Conservation (phyloP, 106 monocot genomes). For the Triglochin maritima region DNA sequence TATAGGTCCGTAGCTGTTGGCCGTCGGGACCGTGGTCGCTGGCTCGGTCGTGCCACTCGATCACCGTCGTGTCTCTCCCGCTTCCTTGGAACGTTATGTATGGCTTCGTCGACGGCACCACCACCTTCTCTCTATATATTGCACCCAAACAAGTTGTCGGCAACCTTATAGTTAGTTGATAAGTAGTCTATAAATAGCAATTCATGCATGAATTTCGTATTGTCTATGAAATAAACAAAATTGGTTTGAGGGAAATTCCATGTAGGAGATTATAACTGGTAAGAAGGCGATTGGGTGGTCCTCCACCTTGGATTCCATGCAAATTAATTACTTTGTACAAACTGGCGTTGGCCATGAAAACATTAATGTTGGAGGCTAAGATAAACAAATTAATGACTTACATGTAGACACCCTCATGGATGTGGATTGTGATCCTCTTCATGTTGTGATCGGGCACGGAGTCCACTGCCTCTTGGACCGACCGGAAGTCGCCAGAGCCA, state of each 20-base stretch:
- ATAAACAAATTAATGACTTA: constrained; percentile 9
- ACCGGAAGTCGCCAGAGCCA: constrained; percentile 67
- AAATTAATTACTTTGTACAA: too few relatives aligned
- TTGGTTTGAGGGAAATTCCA: not conserved
- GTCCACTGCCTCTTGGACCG: constrained; percentile 72
- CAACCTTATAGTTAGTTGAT: not conserved
- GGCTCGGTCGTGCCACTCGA: constrained; percentile 91
- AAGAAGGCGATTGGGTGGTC: too few relatives aligned
- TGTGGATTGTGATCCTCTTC: constrained; percentile 37
- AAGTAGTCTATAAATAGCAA: not conserved
- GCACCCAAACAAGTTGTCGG: not conserved
- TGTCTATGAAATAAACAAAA: not conserved
- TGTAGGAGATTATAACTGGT: too few relatives aligned
- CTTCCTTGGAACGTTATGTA: constrained; percentile 73
- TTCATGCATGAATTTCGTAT: not conserved
- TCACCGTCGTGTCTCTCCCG: constrained; percentile 51
- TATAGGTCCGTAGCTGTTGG: constrained; percentile 82
- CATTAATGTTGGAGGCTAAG: not conserved
- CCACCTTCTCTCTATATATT: constrained; percentile 66
- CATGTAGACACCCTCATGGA: constrained; percentile 70
- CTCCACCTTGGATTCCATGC: too few relatives aligned
- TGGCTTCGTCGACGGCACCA: constrained; percentile 68
- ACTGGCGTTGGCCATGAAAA: not conserved
- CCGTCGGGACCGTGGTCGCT: constrained; percentile 74
- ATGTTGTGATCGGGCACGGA: constrained; percentile 67